phyloP scores from a whole-genome alignment of 1,284 basidiomycete genomes.

The Fomes fomentarius region DNA sequence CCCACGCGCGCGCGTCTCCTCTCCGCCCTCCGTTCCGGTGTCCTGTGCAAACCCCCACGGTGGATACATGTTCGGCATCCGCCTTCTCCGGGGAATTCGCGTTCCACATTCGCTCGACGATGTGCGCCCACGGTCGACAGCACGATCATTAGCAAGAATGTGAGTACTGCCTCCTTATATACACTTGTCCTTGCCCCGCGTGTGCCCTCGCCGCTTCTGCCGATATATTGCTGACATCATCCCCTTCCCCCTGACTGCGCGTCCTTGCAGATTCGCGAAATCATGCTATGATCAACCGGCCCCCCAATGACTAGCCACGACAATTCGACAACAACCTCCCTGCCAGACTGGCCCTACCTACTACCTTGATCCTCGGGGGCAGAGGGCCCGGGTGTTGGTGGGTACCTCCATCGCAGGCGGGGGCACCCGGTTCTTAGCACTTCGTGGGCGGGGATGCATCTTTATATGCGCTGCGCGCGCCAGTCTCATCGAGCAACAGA shows the following conservation, averaged over 20 bases:
- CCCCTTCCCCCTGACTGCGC: not conserved
- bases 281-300: conserved; percentile 46
- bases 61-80: not conserved
- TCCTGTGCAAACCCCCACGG: not conserved
- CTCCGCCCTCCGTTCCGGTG: conserved; percentile 8
- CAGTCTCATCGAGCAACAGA: not conserved
- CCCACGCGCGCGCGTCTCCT: conserved; percentile 10
- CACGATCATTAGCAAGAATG: conserved; percentile 70
- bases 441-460: not conserved
- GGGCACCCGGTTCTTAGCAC: not conserved
- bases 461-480: conserved; percentile 1
- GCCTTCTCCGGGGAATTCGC: not conserved
- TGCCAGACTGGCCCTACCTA: not conserved
- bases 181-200: not conserved
- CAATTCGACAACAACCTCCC: not conserved
- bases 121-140: conserved; percentile 35
- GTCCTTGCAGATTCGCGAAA: conserved; percentile 50
- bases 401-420: too few relatives aligned
- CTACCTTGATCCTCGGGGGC: not conserved
- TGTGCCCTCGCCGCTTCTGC: conserved; percentile 1
- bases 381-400: not conserved
- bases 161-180: conserved; percentile 42
- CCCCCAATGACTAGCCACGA: not conserved
- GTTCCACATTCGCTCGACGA: not conserved
- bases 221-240: not conserved